These are phyloP conservation scores for Eremochloa ophiuroides DNA, from an alignment of 176 grass and related monocot species.

Conservation along the genomic window DNA sequence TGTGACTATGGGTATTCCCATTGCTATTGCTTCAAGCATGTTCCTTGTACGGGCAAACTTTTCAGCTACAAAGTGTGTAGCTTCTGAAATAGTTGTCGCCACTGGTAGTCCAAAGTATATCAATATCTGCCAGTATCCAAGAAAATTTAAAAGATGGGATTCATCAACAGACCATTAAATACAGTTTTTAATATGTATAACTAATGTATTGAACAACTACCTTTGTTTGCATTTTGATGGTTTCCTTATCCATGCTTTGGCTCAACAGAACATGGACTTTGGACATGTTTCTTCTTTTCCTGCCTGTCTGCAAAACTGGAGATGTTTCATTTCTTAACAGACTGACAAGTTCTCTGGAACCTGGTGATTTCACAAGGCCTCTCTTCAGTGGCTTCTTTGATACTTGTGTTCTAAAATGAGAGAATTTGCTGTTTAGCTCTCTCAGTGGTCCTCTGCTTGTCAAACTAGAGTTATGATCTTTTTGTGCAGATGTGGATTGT, in stretches of 20 bases:
- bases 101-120: slow-evolving; percentile 45
- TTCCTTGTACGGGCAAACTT: slow-evolving; percentile 87
- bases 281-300: slow-evolving; percentile 49
- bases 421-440: slow-evolving; percentile 21
- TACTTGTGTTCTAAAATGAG: slow-evolving; percentile 25
- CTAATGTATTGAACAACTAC: slow-evolving; percentile 34
- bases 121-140: slow-evolving; percentile 58
- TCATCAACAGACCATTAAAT: slow-evolving; percentile 5
- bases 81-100: slow-evolving; percentile 55
- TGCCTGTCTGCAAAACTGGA: slow-evolving; percentile 39
- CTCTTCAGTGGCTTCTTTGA: slow-evolving; percentile 30
- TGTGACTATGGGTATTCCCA: slow-evolving; percentile 69
- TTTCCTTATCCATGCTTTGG: slow-evolving; percentile 69
- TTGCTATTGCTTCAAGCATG: slow-evolving; percentile 88
- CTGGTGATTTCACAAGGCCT: slow-evolving; percentile 33
- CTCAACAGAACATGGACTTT: slow-evolving; percentile 68
- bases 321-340: slow-evolving; percentile 33
- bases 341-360: slow-evolving; percentile 47
- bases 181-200: slow-evolving; percentile 20
- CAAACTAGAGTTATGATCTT: slow-evolving; percentile 24
- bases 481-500: slow-evolving; percentile 18
- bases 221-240: slow-evolving; percentile 73
- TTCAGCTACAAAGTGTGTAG: slow-evolving; percentile 85
- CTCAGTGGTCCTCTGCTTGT: slow-evolving; percentile 25
- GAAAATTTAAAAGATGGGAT: background rate